phyloP scores from a whole-genome alignment of 2,329 filamentous ascomycete genomes.

The Aureobasidium sp. region DNA sequence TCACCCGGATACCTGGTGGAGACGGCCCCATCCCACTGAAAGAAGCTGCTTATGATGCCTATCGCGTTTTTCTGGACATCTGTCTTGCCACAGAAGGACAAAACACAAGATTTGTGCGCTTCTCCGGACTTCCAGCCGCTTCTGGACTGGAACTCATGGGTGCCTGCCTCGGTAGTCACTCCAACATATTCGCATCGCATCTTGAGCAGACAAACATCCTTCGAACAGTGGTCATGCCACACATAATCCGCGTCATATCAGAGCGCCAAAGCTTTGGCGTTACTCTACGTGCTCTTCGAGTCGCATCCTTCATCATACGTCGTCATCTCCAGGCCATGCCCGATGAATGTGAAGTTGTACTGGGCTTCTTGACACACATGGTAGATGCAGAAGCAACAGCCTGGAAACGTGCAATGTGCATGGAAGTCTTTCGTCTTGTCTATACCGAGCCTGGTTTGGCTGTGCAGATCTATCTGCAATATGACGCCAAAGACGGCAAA shows the following conservation, averaged over 20 bases:
- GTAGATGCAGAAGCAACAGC: constrained; percentile 71
- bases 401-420: constrained; percentile 84
- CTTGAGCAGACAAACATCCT: constrained; percentile 74
- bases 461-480: constrained; percentile 70
- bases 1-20: constrained; percentile 59
- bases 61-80: constrained; percentile 80
- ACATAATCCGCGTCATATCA: constrained; percentile 68
- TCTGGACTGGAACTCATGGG: constrained; percentile 90
- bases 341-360: constrained; percentile 71
- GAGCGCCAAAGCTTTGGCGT: constrained; percentile 73
- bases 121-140: constrained; percentile 67
- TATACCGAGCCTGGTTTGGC: constrained; percentile 75
- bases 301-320: constrained; percentile 72
- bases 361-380: constrained; percentile 74
- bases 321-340: constrained; percentile 68
- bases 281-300: constrained; percentile 71
- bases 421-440: constrained; percentile 82
- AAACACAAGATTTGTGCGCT: constrained; percentile 70
- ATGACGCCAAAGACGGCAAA: constrained; percentile 63
- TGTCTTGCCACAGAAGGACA: constrained; percentile 82
- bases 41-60: constrained; percentile 76
- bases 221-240: constrained; percentile 69
- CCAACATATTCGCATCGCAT: constrained; percentile 68
- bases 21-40: constrained; percentile 59
- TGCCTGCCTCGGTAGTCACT: constrained; percentile 78